Conservation (phyloP, 441 rosid species). For the Flueggea neowawraea region DNA sequence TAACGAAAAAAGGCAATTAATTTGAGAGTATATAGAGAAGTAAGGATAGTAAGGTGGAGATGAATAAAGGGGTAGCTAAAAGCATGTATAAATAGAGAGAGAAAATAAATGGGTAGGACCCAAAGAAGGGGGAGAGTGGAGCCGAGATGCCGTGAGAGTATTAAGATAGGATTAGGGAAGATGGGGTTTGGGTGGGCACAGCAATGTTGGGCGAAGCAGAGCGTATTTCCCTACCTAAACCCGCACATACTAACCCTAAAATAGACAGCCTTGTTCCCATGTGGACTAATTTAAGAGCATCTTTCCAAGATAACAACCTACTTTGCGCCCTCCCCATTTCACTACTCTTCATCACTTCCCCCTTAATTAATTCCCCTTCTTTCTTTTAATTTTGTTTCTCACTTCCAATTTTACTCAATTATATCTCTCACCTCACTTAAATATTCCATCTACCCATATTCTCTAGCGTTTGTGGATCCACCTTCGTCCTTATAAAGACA, state of each 20-base stretch:
- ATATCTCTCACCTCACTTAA: too few species aligned
- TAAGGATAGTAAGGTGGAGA: too few species aligned
- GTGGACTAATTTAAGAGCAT: conserved; percentile 69
- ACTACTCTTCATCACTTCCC: conserved; percentile 26
- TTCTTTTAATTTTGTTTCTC: background rate
- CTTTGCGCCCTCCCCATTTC: background rate
- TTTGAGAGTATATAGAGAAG: too few species aligned
- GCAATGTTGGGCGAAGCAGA: conserved; percentile 39
- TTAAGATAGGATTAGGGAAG: conserved; percentile 68
- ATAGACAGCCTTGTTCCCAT: conserved; percentile 84
- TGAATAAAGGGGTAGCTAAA: too few species aligned
- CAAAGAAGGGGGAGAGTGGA: conserved; percentile 38
- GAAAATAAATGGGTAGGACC: conserved; percentile 25
- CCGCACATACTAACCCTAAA: conserved; percentile 22
- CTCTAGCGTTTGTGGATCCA: too few species aligned
- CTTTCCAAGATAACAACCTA: conserved; percentile 34
- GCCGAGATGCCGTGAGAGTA: conserved; percentile 61
- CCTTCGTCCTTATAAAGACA: too few species aligned
- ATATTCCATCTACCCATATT: too few species aligned
- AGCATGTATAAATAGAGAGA: background rate
- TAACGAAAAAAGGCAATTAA: too few species aligned
- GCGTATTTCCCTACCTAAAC: conserved; percentile 46
- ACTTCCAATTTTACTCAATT: too few species aligned
- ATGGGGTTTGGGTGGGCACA: conserved; percentile 35
- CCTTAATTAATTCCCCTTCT: conserved; percentile 2